Base-by-base conservation (phyloP, 2,329 filamentous ascomycete species). In the Phaeosphaeria sp. region DNA sequence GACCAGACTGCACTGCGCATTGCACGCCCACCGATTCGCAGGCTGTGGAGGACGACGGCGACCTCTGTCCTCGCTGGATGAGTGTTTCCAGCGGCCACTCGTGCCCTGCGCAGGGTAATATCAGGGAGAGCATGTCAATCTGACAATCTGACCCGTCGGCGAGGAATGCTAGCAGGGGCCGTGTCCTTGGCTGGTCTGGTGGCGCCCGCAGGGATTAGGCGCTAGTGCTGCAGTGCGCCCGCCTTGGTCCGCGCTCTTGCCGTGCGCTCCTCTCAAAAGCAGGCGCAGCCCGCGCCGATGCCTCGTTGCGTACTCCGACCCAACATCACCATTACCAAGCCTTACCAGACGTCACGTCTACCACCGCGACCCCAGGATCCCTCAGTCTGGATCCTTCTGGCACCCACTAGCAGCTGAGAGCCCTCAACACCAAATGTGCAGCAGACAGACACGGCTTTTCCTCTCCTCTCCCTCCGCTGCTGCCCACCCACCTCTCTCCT, bases 361-460 rank as follows among this genome's bases (percentile, higher is more conserved):
- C 56, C 50, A 25, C 43, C 59, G 46, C 56, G 33, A 53, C 58
- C 47, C 56, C 54, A 64, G 59, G 63, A 66, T 61, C 62, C 33
- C 55, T 33, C 52, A 46, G 21, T 56, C 66, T 74, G 74, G 73
- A 75, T 75, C 69, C 74, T 72, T 75, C 72, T 72, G 68, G 70
- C 65, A 72, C 43, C 53, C 53, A 66, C 67, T 64, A 68, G 60
- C 50, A 62, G 44, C 53, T 20, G 6, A 42, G 18, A 43, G 23
- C 46, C 50, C 50, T 39, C 61, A 30, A 49, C 65, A 68, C 67
- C 71, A 64, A 77, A 77, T 77, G 74, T 76, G 65, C 67, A 71
- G 73, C 58, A 73, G 68, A 67, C 72, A 71, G 72, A 65, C 56
- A 57, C 62, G 65, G 62, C 56, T 58, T 59, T 69, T 63, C 64